These are phyloP conservation scores for Scenedesmus sp. DNA, from an alignment of 163 green algal species.

Conservation along the genomic window DNA sequence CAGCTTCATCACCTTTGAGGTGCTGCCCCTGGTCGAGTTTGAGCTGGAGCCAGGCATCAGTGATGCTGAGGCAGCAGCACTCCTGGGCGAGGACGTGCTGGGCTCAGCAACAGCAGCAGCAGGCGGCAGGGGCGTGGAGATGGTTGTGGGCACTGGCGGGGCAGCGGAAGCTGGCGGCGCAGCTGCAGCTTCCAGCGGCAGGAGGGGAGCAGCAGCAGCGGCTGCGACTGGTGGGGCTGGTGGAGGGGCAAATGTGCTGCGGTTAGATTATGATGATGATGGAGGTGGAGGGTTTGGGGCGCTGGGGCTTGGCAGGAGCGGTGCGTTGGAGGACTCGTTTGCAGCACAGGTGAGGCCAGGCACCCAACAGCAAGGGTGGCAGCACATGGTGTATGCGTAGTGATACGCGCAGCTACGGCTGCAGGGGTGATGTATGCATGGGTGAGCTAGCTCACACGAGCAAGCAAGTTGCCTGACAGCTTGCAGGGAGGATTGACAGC, in stretches of 20 bases:
- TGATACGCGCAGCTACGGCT: neutral
- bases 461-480: neutral
- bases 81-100: constrained; percentile 36
- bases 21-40: constrained; percentile 89
- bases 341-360: constrained; percentile 68
- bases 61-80: constrained; percentile 59
- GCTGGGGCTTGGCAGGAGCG: constrained; percentile 41
- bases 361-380: neutral
- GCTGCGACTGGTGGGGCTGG: constrained; percentile 21
- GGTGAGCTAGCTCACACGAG: neutral
- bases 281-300: neutral
- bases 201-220: constrained; percentile 16
- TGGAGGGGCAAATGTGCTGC: constrained; percentile 72
- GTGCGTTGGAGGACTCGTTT: constrained; percentile 80
- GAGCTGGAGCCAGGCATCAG: constrained; percentile 77
- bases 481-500: neutral
- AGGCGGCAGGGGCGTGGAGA: constrained; percentile 4
- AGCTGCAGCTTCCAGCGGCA: neutral
- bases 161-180: neutral
- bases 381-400: neutral
- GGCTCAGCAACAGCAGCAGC: constrained; percentile 20
- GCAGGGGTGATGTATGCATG: neutral
- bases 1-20: constrained; percentile 88
- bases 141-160: neutral
- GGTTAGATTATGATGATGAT: constrained; percentile 70